These are phyloP conservation scores for Talaromyces sp. DNA, from an alignment of 2,329 filamentous ascomycete genomes.

Conservation along the genomic window DNA sequence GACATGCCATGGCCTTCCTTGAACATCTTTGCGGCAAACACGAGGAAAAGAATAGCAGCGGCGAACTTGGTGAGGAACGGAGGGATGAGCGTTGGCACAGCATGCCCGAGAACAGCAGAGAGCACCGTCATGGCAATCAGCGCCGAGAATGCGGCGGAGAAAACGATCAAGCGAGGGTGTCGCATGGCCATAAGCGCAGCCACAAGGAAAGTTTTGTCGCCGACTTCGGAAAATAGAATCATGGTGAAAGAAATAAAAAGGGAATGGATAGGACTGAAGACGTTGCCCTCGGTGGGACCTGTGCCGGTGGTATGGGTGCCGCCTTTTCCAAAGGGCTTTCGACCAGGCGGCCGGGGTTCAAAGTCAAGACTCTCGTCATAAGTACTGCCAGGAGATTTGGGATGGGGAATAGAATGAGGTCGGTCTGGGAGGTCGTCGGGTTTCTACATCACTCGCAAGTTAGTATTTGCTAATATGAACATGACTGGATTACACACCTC, in stretches of 20 bases:
- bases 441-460: slow-evolving; percentile 56
- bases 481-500: slow-evolving; percentile 48
- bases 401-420: slow-evolving; percentile 65
- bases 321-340: slow-evolving; percentile 18
- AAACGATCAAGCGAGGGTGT: slow-evolving; percentile 86
- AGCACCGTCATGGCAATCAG: slow-evolving; percentile 92
- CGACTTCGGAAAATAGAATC: slow-evolving; percentile 95
- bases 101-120: slow-evolving; percentile 86
- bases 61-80: slow-evolving; percentile 87
- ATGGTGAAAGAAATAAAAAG: slow-evolving; percentile 90
- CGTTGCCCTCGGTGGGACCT: slow-evolving; percentile 28
- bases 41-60: slow-evolving; percentile 77
- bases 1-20: slow-evolving; percentile 85
- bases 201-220: slow-evolving; percentile 97
- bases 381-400: slow-evolving; percentile 52
- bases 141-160: slow-evolving; percentile 88
- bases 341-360: slow-evolving; percentile 23
- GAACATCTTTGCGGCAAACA: slow-evolving; percentile 81
- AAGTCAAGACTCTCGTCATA: slow-evolving; percentile 30
- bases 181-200: slow-evolving; percentile 99
- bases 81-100: slow-evolving; percentile 82
- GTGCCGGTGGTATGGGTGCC: slow-evolving; percentile 9
- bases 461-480: neutral
- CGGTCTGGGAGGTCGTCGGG: slow-evolving; percentile 74
- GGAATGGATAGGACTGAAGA: slow-evolving; percentile 79